These are phyloP conservation scores for Fusarium zealandicum DNA, from an alignment of 2,329 filamentous ascomycete species.

Conservation along the genomic window DNA sequence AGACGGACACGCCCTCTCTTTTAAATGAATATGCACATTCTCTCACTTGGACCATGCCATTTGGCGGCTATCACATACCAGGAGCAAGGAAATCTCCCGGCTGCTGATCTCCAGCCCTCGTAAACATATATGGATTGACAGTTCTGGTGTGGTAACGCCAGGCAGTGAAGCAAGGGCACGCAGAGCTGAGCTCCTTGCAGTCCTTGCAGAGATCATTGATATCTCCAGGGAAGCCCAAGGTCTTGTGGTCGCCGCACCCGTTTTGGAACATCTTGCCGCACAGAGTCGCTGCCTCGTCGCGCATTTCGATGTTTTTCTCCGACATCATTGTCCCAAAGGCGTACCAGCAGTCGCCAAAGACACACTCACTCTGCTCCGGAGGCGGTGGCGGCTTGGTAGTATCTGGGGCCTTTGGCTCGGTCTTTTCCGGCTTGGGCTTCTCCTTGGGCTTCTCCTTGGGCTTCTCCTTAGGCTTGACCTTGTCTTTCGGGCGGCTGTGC, in stretches of 20 bases:
- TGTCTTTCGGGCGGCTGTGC: neutral
- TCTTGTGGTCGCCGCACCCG: neutral
- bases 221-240: conserved; percentile 6
- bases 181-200: conserved; percentile 22
- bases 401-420: neutral
- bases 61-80: neutral
- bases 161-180: conserved; percentile 22
- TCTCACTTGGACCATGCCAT: neutral
- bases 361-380: conserved; percentile 2
- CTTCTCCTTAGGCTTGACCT: neutral
- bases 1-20: neutral
- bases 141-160: conserved; percentile 21
- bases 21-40: neutral
- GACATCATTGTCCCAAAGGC: neutral
- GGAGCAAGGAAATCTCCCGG: neutral
- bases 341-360: conserved; percentile 7
- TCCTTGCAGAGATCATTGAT: conserved; percentile 17
- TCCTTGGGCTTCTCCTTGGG: neutral
- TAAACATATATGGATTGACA: conserved; percentile 2
- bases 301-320: neutral
- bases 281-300: neutral
- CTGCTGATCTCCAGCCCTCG: neutral
- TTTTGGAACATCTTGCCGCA: conserved; percentile 10
- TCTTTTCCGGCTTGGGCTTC: neutral
- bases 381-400: conserved; percentile 5